These are phyloP conservation scores for Nelumbo lutea DNA, from an alignment of 164 flowering plant species.

Conservation along the genomic window DNA sequence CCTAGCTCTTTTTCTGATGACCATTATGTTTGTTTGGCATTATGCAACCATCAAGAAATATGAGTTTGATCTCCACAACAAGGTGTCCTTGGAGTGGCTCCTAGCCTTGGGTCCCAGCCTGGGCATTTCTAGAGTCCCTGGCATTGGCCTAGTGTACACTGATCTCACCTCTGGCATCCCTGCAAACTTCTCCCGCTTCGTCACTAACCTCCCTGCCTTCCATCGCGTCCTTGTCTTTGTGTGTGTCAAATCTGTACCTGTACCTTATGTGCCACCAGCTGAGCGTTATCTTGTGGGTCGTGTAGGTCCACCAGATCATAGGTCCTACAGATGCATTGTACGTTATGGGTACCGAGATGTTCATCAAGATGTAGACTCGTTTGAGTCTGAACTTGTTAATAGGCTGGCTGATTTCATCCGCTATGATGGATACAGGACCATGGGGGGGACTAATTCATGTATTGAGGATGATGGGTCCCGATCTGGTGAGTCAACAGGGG, in stretches of 20 bases:
- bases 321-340: conserved; percentile 66
- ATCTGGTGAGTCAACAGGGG: conserved; percentile 30
- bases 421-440: conserved; percentile 39
- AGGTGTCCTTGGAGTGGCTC: conserved; percentile 75
- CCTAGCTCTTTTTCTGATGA: conserved; percentile 76
- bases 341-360: conserved; percentile 78
- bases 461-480: conserved; percentile 27
- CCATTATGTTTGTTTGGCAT: conserved; percentile 90
- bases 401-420: conserved; percentile 50
- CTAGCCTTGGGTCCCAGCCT: conserved; percentile 65
- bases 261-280: conserved; percentile 54
- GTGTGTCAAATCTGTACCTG: conserved; percentile 63
- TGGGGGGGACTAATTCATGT: conserved; percentile 6
- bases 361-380: conserved; percentile 68
- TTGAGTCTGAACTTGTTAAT: conserved; percentile 53
- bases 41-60: conserved; percentile 86
- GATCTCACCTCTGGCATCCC: conserved; percentile 70
- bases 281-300: conserved; percentile 69
- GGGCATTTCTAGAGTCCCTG: conserved; percentile 67
- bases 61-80: conserved; percentile 90
- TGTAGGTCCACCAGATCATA: conserved; percentile 63
- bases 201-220: conserved; percentile 73
- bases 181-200: conserved; percentile 69
- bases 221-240: conserved; percentile 64
- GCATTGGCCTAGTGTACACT: conserved; percentile 64